A percentile compares a stretch with the other conserved stretches of the same genome.
phyloP scores from a whole-genome alignment of 2,329 filamentous ascomycete genomes.

The Colletotrichum spinosum region DNA sequence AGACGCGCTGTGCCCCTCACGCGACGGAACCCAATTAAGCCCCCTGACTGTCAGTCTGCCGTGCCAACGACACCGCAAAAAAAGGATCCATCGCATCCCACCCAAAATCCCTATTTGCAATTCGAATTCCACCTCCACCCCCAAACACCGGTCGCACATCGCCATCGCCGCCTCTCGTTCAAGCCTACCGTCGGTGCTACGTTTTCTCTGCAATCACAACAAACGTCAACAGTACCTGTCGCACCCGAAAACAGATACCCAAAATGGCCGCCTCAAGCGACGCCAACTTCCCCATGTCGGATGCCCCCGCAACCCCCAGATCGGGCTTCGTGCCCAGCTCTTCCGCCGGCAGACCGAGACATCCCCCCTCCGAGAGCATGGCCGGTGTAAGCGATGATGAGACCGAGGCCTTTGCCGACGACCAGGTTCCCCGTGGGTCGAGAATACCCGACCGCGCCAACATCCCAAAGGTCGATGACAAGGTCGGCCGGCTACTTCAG shows the following conservation, averaged over 20 bases:
- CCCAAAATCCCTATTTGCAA: conserved; percentile 18
- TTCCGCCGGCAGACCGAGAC: conserved; percentile 66
- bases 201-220: conserved; percentile 3
- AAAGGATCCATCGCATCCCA: conserved; percentile 37
- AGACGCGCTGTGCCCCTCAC: conserved; percentile 43
- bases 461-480: conserved; percentile 80
- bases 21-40: conserved; percentile 39
- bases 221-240: neutral
- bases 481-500: conserved; percentile 79
- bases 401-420: conserved; percentile 72
- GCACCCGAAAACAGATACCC: neutral
- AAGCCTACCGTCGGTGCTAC: conserved; percentile 13
- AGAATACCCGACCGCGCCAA: conserved; percentile 60
- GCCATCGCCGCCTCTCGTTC: neutral
- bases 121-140: neutral
- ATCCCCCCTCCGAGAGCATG: conserved; percentile 72
- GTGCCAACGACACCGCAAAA: conserved; percentile 23
- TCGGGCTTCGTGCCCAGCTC: conserved; percentile 57
- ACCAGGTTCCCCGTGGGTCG: conserved; percentile 67
- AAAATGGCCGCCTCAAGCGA: conserved; percentile 67
- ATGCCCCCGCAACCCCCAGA: conserved; percentile 60
- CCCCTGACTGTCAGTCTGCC: conserved; percentile 27
- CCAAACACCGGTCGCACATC: conserved; percentile 30
- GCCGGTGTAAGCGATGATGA: conserved; percentile 72
- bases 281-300: conserved; percentile 68